Conservation (phyloP, 331 rosid species). For the Malus hybrid region DNA sequence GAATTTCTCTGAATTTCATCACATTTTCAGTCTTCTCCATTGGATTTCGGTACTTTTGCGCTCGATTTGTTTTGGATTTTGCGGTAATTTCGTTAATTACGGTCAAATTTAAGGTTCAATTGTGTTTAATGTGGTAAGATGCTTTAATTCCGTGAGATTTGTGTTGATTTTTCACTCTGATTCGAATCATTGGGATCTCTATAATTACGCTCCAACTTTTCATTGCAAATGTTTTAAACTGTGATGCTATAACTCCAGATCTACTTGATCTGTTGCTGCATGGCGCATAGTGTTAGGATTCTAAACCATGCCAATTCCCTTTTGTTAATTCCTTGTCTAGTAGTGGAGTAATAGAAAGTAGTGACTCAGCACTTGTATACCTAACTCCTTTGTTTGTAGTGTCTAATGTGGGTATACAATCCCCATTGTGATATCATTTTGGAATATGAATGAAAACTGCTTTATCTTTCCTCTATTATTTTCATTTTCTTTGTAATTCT, state of each 20-base stretch:
- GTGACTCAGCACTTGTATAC: too few species aligned
- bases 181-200: constrained; percentile 36
- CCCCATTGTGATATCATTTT: too few species aligned
- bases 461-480: too few species aligned
- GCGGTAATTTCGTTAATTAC: background rate
- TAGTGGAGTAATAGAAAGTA: too few species aligned
- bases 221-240: background rate
- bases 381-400: too few species aligned
- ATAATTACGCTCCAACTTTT: background rate
- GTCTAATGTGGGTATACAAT: too few species aligned
- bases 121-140: background rate
- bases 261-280: constrained; percentile 23
- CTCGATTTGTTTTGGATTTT: background rate
- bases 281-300: background rate
- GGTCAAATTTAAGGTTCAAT: background rate
- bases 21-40: constrained; percentile 3
- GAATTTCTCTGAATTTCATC: background rate
- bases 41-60: background rate
- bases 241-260: constrained; percentile 18
- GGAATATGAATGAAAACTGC: too few species aligned
- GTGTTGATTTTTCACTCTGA: background rate
- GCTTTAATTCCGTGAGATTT: background rate
- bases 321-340: too few species aligned
- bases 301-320: too few species aligned
- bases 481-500: too few species aligned